A percentile compares a stretch with the other conserved stretches of the same genome.
Conservation (phyloP, 2,329 filamentous ascomycete species). For the Colletotrichum melonis region DNA sequence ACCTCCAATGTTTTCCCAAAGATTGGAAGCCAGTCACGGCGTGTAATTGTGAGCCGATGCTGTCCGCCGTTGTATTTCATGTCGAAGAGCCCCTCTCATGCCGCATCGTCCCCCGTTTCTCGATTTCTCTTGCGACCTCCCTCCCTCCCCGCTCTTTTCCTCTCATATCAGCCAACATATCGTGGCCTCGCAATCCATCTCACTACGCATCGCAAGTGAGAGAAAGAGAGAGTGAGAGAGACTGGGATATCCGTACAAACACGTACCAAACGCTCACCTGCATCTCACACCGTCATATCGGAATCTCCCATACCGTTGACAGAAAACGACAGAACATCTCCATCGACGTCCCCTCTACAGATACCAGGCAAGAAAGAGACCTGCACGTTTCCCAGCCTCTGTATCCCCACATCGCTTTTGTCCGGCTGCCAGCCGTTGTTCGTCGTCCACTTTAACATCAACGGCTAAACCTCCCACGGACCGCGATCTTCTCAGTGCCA, state of each 20-base stretch:
- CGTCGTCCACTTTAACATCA: slow-evolving; percentile 24
- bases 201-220: background rate
- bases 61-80: slow-evolving; percentile 5
- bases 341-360: background rate
- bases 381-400: slow-evolving; percentile 9
- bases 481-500: background rate
- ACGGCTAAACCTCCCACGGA: background rate
- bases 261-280: background rate
- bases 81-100: background rate
- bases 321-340: slow-evolving; percentile 8
- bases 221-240: background rate
- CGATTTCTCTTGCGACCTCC: background rate
- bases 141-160: slow-evolving; percentile 22
- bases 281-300: slow-evolving; percentile 12
- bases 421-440: slow-evolving; percentile 4
- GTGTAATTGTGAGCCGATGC: background rate
- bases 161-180: slow-evolving; percentile 26
- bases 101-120: background rate
- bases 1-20: background rate
- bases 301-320: background rate
- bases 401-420: background rate
- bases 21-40: background rate
- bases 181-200: background rate
- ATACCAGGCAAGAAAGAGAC: background rate
- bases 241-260: background rate